These are phyloP conservation scores for Verticillium albo-atrum DNA, from an alignment of 2,329 filamentous ascomycete genomes.

Conservation along the genomic window DNA sequence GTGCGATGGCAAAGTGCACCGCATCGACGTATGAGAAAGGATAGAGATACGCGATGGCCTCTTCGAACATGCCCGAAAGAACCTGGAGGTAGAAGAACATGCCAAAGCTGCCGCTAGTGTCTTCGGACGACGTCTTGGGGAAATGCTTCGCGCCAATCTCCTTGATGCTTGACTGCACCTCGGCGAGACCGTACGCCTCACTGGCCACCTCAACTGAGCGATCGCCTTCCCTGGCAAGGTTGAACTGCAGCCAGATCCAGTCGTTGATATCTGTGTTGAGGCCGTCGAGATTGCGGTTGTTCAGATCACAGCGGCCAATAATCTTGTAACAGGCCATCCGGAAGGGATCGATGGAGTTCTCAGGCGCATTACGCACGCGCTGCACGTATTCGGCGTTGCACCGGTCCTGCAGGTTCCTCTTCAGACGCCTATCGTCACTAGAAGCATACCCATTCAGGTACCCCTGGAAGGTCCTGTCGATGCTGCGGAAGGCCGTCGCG, in stretches of 20 bases:
- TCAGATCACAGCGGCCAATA: slow-evolving; percentile 72
- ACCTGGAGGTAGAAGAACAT: slow-evolving; percentile 94
- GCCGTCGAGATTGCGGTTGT: slow-evolving; percentile 59
- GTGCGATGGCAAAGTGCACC: slow-evolving; percentile 87
- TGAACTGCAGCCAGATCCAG: slow-evolving; percentile 70
- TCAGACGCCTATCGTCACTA: slow-evolving; percentile 71
- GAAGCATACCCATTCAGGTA: slow-evolving; percentile 84
- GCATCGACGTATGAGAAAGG: slow-evolving; percentile 88
- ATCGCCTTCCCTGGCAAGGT: slow-evolving; percentile 62
- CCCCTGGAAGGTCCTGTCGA: slow-evolving; percentile 83
- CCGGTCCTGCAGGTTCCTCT: slow-evolving; percentile 74
- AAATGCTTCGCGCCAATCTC: slow-evolving; percentile 94
- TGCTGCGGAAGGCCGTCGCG: slow-evolving; percentile 75
- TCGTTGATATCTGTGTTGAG: slow-evolving; percentile 63
- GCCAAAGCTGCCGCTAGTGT: slow-evolving; percentile 72
- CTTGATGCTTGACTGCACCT: slow-evolving; percentile 73
- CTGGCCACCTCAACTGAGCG: slow-evolving; percentile 59
- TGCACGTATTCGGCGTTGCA: slow-evolving; percentile 90
- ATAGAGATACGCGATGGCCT: slow-evolving; percentile 87
- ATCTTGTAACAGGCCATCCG: slow-evolving; percentile 98
- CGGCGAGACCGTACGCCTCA: slow-evolving; percentile 59
- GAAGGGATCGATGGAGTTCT: slow-evolving; percentile 88
- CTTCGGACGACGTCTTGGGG: slow-evolving; percentile 73
- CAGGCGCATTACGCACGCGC: slow-evolving; percentile 75
- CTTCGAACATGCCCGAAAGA: slow-evolving; percentile 88